Evolutionary conservation across 805 yeast genomes (phyloP), one percentile per base, ranked within the genome.

Genomic region (Spencermartinsiella europaea): DNA sequence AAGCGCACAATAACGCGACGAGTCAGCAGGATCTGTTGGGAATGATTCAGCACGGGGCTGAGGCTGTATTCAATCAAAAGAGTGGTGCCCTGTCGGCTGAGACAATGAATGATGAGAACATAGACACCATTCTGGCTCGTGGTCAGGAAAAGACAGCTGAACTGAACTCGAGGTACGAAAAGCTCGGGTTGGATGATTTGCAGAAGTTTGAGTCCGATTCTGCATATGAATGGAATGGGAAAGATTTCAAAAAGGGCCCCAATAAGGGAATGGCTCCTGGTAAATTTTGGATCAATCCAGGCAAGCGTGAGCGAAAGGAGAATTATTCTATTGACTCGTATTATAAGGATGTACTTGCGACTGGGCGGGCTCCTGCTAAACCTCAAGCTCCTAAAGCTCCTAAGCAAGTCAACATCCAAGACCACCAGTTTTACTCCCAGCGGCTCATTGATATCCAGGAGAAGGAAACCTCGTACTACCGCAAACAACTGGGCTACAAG

Each of bases 11-110:
- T n/a, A 57, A 53, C 21, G 63, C 63, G 12, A 58, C 69, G 7
- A 55, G 64, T 17, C 85, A 86, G 60, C 45, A 49, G 27, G 98
- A 90, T 60, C 76, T 91, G 57, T 69, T 91, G 20, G 87, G 85
- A 41, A 93, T 93, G 98, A 91, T 91, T 64, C 98, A 91, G 65
- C 95, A 83, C 65, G 99, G 99, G 48, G 99, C 99, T 1, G 83
- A 84, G 62, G 79, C 81, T 38, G 90, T 93, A 16, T 84, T 93
- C 63, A 91, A 85, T 51, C 31, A 25, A 12, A 65, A 73, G 19
- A 58, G 63, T 8, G 55, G 65, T 3, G 60, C 60, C 1, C 20
- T n/a, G 61, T 55, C 22, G 54, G 62, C 21, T 12, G 58, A 60
- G 25, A 51, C 53, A n/a, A 49, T 35, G 59, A 57, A 55, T n/a